These are phyloP conservation scores for Gossypium lobatum DNA, from an alignment of 441 rosid genomes.

Conservation along the genomic window DNA sequence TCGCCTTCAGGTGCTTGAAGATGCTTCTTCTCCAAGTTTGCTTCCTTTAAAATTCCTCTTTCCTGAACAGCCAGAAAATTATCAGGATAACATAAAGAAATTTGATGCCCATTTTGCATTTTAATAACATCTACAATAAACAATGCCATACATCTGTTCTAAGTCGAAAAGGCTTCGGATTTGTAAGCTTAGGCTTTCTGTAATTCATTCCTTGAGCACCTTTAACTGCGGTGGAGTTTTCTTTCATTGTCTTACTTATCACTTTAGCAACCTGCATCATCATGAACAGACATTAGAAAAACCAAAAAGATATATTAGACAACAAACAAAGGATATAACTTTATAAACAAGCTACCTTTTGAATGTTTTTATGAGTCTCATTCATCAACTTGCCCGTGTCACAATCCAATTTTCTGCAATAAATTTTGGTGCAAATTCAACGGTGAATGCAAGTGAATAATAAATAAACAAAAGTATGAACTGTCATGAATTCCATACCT, in stretches of 20 bases:
- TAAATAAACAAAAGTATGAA: background rate
- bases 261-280: constrained; percentile 33
- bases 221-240: constrained; percentile 21
- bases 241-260: constrained; percentile 35
- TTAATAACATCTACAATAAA: background rate
- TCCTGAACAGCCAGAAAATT: constrained; percentile 35
- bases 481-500: constrained; percentile 31
- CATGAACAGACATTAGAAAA: constrained; percentile 10
- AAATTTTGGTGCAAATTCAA: constrained; percentile 7
- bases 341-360: constrained; percentile 28
- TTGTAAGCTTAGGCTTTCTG: constrained; percentile 63
- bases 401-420: constrained; percentile 31
- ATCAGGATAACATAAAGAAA: constrained; percentile 12
- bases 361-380: constrained; percentile 27
- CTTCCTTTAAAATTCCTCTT: constrained; percentile 66
- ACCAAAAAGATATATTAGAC: background rate
- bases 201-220: constrained; percentile 34
- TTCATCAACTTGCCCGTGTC: constrained; percentile 9
- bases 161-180: constrained; percentile 89
- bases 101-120: background rate
- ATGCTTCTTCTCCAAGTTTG: constrained; percentile 55
- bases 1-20: constrained; percentile 21
- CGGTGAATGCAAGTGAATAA: background rate
- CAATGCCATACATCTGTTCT: constrained; percentile 70
- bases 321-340: background rate